A percentile compares a stretch with the other conserved stretches of the same genome.
Conservation (phyloP, 306 rosid genomes). For the Mucuna pruriens region DNA sequence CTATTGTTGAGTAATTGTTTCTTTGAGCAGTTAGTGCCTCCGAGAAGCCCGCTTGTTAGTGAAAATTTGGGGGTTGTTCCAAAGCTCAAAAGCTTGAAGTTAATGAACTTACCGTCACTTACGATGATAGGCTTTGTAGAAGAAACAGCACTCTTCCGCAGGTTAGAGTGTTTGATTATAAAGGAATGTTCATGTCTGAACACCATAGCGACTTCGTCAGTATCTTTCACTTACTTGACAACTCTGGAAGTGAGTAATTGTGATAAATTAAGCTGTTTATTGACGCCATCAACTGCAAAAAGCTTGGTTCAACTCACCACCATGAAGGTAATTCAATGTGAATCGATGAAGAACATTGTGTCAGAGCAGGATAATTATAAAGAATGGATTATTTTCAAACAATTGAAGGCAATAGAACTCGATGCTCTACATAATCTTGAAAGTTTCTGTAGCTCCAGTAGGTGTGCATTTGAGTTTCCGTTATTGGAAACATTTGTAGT, state of each 20-base stretch:
- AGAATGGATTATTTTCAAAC: background rate
- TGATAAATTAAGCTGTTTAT: background rate
- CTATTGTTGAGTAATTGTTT: background rate
- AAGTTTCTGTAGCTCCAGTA: background rate
- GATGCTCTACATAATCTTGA: background rate
- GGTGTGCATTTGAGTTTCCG: background rate
- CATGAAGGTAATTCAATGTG: background rate
- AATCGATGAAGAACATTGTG: slow-evolving; percentile 9
- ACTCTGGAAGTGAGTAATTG: background rate
- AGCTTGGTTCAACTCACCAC: slow-evolving; percentile 24
- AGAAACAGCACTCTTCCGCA: background rate
- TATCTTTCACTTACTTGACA: slow-evolving; percentile 25
- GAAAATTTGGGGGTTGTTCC: slow-evolving; percentile 28
- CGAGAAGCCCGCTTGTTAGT: background rate
- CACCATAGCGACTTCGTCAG: background rate
- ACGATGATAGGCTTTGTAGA: slow-evolving; percentile 4
- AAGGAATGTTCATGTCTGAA: background rate
- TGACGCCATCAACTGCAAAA: slow-evolving; percentile 26
- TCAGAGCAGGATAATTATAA: background rate
- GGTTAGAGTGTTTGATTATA: slow-evolving; percentile 12
- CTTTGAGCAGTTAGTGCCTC: background rate
- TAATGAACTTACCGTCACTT: background rate
- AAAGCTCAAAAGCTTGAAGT: background rate
- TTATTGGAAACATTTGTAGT: background rate
- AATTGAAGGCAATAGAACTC: background rate